A percentile compares a stretch with the other conserved stretches of the same genome.
These are phyloP conservation scores for Osmozyma mogii DNA, from an alignment of 805 yeast species.

Conservation along the genomic window DNA sequence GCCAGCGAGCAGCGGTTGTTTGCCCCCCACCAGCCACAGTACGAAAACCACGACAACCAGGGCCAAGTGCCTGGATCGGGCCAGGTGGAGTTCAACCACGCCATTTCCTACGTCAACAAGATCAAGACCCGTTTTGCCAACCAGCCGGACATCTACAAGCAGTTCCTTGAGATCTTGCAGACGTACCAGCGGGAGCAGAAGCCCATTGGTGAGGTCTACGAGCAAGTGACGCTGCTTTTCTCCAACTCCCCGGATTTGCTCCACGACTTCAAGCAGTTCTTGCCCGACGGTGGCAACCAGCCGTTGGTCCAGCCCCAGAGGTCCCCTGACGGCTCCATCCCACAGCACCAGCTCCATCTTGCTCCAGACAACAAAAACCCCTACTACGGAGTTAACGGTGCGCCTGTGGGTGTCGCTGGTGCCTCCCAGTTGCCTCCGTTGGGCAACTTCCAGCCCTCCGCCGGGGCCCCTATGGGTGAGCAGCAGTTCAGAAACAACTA, in stretches of 20 bases:
- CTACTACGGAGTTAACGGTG: too few relatives aligned
- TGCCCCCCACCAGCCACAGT: conserved; percentile 11
- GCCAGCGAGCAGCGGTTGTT: conserved; percentile 1
- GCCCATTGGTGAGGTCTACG: conserved; percentile 91
- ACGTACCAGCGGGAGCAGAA: conserved; percentile 95
- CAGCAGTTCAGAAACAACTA: conserved; percentile 17
- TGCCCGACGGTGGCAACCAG: conserved; percentile 70
- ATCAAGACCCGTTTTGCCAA: conserved; percentile 88
- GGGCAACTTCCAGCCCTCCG: conserved; percentile 76
- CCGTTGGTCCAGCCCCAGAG: conserved; percentile 19
- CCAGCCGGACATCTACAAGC: conserved; percentile 94
- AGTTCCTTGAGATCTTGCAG: conserved; percentile 87
- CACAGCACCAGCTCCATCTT: conserved; percentile 14
- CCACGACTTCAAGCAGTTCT: conserved; percentile 90
- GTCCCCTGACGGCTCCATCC: too few relatives aligned
- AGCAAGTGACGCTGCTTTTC: conserved; percentile 83
- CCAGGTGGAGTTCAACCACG: conserved; percentile 95
- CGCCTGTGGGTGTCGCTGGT: conserved; percentile 9
- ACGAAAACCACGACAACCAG: conserved; percentile 3
- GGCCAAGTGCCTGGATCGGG: conserved; percentile 15
- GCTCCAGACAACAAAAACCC: conserved; percentile 7
- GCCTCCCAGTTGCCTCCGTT: conserved; percentile 71
- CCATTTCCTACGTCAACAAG: conserved; percentile 91
- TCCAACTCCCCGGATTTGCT: conserved; percentile 90
- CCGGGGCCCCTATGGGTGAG: conserved; percentile 21